phyloP scores from a whole-genome alignment of 1,284 basidiomycete genomes.

The Ustilago cynodontis region DNA sequence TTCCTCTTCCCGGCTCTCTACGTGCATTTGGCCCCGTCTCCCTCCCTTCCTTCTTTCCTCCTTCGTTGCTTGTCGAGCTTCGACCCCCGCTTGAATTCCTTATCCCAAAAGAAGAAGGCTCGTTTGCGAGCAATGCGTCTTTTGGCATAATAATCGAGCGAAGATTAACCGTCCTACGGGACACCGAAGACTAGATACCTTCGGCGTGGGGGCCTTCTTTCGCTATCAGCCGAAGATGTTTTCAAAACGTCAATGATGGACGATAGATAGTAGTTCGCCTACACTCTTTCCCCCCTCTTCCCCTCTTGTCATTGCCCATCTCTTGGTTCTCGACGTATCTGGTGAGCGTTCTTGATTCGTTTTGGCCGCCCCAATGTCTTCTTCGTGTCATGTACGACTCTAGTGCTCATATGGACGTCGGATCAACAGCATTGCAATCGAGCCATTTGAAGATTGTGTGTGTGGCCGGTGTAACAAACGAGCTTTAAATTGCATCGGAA shows the following conservation, averaged over 20 bases:
- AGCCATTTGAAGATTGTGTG: background rate
- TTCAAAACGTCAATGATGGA: conserved; percentile 50
- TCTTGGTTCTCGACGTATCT: background rate
- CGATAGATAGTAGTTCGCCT: conserved; percentile 59
- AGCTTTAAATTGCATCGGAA: background rate
- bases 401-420: too few species aligned
- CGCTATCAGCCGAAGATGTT: conserved; percentile 56
- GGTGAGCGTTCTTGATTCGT: background rate
- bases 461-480: conserved; percentile 5
- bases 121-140: conserved; percentile 33
- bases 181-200: conserved; percentile 54
- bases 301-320: background rate
- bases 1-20: background rate
- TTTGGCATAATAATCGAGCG: conserved; percentile 57
- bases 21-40: background rate
- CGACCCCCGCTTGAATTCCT: conserved; percentile 51
- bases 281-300: conserved; percentile 16
- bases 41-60: background rate
- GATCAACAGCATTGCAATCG: background rate
- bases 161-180: conserved; percentile 51
- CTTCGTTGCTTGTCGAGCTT: conserved; percentile 4
- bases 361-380: background rate
- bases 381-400: background rate
- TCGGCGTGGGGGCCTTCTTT: conserved; percentile 53
- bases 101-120: conserved; percentile 58